These are phyloP conservation scores for Lasiodiplodia citricola DNA, from an alignment of 2,329 filamentous ascomycete species.

Conservation along the genomic window DNA sequence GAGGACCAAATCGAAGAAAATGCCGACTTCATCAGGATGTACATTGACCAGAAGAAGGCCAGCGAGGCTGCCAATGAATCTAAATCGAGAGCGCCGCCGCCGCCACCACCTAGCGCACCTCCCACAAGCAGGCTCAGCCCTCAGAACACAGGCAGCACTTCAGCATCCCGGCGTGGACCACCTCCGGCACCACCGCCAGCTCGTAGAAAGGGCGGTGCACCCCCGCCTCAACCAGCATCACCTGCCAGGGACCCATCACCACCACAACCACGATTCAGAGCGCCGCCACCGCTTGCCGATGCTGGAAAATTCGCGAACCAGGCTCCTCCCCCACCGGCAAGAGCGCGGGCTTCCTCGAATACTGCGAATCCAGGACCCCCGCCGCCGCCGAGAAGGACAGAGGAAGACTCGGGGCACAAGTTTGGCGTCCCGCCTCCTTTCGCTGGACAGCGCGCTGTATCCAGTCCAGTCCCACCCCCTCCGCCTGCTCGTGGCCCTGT, in stretches of 20 bases:
- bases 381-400: constrained; percentile 68
- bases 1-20: constrained; percentile 71
- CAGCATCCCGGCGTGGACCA: constrained; percentile 63
- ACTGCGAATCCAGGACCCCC: constrained; percentile 63
- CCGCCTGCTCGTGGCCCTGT: constrained; percentile 73
- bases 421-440: constrained; percentile 85
- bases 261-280: constrained; percentile 76
- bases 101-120: constrained; percentile 60
- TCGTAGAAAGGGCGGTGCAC: constrained; percentile 48
- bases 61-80: constrained; percentile 55
- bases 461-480: constrained; percentile 67
- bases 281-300: constrained; percentile 85
- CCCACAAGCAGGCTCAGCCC: constrained; percentile 57
- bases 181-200: constrained; percentile 65
- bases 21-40: constrained; percentile 70
- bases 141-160: constrained; percentile 63
- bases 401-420: constrained; percentile 64
- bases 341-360: constrained; percentile 56
- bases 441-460: constrained; percentile 63
- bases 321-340: constrained; percentile 52
- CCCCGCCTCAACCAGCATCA: constrained; percentile 52
- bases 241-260: constrained; percentile 59
- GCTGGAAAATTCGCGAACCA: constrained; percentile 76
- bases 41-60: constrained; percentile 68
- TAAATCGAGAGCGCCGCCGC: constrained; percentile 64